Evolutionary conservation across 306 rosid species (phyloP).

Genomic region (Acmispon strigosus): DNA sequence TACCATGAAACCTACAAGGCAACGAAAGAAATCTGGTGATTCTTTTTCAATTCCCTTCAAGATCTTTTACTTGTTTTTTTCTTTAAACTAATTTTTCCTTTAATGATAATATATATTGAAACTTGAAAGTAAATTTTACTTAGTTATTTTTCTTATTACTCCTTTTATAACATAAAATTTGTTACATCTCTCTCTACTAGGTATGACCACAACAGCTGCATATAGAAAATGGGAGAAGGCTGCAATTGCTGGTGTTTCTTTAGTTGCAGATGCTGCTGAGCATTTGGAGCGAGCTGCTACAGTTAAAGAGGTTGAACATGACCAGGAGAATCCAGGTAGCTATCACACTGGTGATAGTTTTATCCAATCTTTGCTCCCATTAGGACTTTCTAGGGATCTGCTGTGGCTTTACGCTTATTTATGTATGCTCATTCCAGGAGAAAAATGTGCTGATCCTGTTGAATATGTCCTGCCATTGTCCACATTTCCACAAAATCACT

Average conservation of each 20-base stretch:
- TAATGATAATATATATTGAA: background rate
- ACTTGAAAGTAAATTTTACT: background rate
- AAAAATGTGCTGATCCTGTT: slow-evolving; percentile 37
- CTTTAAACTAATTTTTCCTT: slow-evolving; percentile 6
- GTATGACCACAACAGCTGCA: slow-evolving; percentile 60
- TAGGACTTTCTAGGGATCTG: slow-evolving; percentile 9
- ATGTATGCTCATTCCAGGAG: slow-evolving; percentile 45
- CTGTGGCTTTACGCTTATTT: slow-evolving; percentile 14
- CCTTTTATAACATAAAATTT: background rate
- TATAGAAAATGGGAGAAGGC: slow-evolving; percentile 98
- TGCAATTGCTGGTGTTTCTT: slow-evolving; percentile 97
- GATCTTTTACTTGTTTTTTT: background rate
- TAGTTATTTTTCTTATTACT: background rate
- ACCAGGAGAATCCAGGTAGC: slow-evolving; percentile 51
- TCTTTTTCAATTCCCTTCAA: slow-evolving; percentile 13
- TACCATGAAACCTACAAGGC: slow-evolving; percentile 69
- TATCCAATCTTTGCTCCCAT: background rate
- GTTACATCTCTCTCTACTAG: slow-evolving; percentile 28
- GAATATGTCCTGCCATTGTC: slow-evolving; percentile 42
- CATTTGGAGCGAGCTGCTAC: slow-evolving; percentile 77
- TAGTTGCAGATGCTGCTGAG: slow-evolving; percentile 99
- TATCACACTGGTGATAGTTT: slow-evolving; percentile 13
- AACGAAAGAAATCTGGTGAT: slow-evolving; percentile 80
- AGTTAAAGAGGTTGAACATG: slow-evolving; percentile 49
- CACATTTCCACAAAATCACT: slow-evolving; percentile 44